Evolutionary conservation across 2,329 filamentous ascomycete species (phyloP).

Genomic region (Fusarium sp.): DNA sequence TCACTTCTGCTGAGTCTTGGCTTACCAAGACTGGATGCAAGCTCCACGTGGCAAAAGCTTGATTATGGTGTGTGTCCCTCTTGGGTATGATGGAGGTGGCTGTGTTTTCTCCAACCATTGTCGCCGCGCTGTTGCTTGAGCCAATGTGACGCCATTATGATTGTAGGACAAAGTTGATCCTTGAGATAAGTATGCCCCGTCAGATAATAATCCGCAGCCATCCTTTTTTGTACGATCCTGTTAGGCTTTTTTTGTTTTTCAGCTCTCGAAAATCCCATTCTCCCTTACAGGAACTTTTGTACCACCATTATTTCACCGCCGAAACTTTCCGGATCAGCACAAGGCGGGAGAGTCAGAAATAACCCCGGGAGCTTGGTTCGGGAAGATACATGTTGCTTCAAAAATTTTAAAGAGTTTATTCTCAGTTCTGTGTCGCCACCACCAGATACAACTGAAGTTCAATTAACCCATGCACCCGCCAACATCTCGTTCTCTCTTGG

Average conservation of each 20-base stretch:
- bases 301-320: neutral
- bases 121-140: neutral
- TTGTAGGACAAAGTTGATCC: neutral
- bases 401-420: neutral
- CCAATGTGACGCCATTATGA: neutral
- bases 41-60: slow-evolving; percentile 31
- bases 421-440: neutral
- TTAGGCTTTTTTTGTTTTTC: neutral
- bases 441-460: neutral
- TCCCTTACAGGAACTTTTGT: neutral
- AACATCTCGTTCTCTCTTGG: neutral
- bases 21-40: slow-evolving; percentile 17
- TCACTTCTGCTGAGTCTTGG: slow-evolving; percentile 7
- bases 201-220: neutral
- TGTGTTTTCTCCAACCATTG: neutral
- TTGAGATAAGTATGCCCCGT: neutral
- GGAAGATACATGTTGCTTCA: neutral
- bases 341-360: neutral
- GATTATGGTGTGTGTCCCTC: neutral
- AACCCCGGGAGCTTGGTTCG: neutral
- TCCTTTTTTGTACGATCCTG: neutral
- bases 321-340: neutral
- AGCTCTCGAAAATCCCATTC: neutral
- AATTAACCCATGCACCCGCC: neutral
- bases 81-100: neutral